Conservation (phyloP, 495 filamentous ascomycete species). For the Chaetomium cochliodes region DNA sequence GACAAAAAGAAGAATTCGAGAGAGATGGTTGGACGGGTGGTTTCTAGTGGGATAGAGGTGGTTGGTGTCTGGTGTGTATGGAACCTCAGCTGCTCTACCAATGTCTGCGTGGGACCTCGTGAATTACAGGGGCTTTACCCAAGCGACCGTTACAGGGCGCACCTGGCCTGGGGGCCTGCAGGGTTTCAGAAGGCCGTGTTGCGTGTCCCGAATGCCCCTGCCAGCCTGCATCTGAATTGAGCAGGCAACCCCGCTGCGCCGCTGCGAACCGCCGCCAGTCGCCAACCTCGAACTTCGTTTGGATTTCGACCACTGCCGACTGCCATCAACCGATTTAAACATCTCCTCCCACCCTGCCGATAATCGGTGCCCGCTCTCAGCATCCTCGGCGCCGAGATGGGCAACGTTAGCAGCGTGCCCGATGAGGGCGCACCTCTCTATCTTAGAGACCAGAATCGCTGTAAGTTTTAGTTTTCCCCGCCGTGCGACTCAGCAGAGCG, state of each 20-base stretch:
- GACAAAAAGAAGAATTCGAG: no score
- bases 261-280: conserved; percentile 19
- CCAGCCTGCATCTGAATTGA: conserved; percentile 13
- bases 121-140: conserved; percentile 11
- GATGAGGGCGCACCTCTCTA: conserved; percentile 83
- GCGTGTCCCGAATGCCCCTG: conserved; percentile 18
- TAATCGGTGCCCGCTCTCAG: conserved; percentile 24
- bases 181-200: conserved; percentile 25
- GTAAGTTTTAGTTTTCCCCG: conserved; percentile 49
- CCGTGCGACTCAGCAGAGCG: conserved; percentile 2
- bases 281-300: conserved; percentile 22
- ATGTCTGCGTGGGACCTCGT: not conserved
- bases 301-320: conserved; percentile 15
- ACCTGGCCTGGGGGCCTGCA: conserved; percentile 11
- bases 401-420: conserved; percentile 84
- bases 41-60: no score
- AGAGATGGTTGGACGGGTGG: no score
- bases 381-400: conserved; percentile 61
- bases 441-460: conserved; percentile 85
- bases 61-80: no score
- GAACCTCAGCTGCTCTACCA: no score
- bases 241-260: conserved; percentile 27
- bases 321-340: not conserved
- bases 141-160: conserved; percentile 16
- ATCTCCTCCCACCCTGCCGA: conserved; percentile 12